These are phyloP conservation scores for Rhizophagus prolifer DNA, from an alignment of 192 early-diverging fungal species.

Conservation along the genomic window DNA sequence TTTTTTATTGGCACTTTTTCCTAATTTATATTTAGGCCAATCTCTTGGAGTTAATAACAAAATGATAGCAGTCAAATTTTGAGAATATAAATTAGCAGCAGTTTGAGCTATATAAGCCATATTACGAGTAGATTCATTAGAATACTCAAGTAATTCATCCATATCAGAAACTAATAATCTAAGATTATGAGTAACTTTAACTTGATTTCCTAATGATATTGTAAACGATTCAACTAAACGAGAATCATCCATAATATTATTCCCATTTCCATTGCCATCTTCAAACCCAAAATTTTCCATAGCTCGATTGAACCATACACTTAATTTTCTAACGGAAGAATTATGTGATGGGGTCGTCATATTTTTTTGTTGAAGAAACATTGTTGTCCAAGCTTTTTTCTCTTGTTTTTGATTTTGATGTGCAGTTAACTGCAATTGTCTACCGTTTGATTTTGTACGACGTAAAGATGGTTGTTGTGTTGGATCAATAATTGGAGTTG, in stretches of 20 bases:
- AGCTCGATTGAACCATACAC: conserved; percentile 62
- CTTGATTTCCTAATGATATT: conserved; percentile 70
- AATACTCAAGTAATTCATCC: conserved; percentile 46
- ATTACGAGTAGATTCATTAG: conserved; percentile 46
- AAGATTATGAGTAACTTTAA: conserved; percentile 70
- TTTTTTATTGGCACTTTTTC: conserved; percentile 50
- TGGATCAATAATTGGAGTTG: conserved; percentile 17
- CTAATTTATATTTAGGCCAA: conserved; percentile 57
- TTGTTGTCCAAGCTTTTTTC: conserved; percentile 47
- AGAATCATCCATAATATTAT: conserved; percentile 13
- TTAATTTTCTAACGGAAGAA: conserved; percentile 49
- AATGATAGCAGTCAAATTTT: conserved; percentile 60
- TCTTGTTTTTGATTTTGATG: conserved; percentile 18
- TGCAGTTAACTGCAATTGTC: neutral
- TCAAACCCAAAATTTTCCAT: conserved; percentile 64
- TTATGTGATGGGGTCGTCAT: conserved; percentile 44
- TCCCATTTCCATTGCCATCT: conserved; percentile 45
- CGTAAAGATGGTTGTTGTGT: neutral
- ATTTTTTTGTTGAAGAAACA: conserved; percentile 53
- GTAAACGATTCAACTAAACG: conserved; percentile 74
- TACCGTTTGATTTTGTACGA: conserved; percentile 27
- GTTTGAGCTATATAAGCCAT: conserved; percentile 70
- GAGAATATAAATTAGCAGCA: conserved; percentile 60
- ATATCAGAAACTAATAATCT: conserved; percentile 57
- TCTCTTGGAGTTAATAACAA: conserved; percentile 50